These are phyloP conservation scores for Sabuloglossum arenarium DNA, from an alignment of 495 filamentous ascomycete species.

Conservation along the genomic window DNA sequence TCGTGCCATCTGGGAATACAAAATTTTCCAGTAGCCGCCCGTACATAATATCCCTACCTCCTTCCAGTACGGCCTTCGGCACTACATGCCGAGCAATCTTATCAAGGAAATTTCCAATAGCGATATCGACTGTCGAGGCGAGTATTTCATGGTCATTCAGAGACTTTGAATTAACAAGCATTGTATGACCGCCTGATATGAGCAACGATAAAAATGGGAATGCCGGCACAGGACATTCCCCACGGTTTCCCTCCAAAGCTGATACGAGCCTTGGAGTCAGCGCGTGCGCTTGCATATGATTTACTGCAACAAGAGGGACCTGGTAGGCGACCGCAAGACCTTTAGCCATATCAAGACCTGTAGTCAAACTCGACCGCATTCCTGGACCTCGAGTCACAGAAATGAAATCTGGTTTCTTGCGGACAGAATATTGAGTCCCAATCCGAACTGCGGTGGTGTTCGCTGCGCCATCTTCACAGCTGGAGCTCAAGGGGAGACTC, in stretches of 20 bases:
- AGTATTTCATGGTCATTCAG: conserved; percentile 50
- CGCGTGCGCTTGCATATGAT: conserved; percentile 96
- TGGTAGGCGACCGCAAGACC: conserved; percentile 69
- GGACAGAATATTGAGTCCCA: not conserved
- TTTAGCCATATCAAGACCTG: conserved; percentile 71
- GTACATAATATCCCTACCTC: conserved; percentile 41
- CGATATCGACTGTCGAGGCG: conserved; percentile 48
- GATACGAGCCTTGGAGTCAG: conserved; percentile 65
- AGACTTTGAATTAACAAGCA: conserved; percentile 49
- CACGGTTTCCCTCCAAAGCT: conserved; percentile 24
- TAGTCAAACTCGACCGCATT: conserved; percentile 52
- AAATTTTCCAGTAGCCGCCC: conserved; percentile 56
- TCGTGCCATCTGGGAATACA: conserved; percentile 37
- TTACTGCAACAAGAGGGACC: conserved; percentile 60
- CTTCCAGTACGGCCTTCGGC: conserved; percentile 26
- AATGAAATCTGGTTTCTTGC: conserved; percentile 53
- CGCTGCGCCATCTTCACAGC: conserved; percentile 5
- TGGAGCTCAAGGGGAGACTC: conserved; percentile 23
- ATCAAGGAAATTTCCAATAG: conserved; percentile 71
- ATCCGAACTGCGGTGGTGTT: not conserved
- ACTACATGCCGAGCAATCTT: conserved; percentile 61
- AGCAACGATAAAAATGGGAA: conserved; percentile 82
- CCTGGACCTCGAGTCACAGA: conserved; percentile 78
- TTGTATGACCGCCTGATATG: conserved; percentile 84
- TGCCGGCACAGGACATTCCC: conserved; percentile 10